Percentiles rank a stretch among this genome's conserved stretches.
These are phyloP conservation scores for Echium plantagineum DNA, from an alignment of 257 asterid species.

Conservation along the genomic window DNA sequence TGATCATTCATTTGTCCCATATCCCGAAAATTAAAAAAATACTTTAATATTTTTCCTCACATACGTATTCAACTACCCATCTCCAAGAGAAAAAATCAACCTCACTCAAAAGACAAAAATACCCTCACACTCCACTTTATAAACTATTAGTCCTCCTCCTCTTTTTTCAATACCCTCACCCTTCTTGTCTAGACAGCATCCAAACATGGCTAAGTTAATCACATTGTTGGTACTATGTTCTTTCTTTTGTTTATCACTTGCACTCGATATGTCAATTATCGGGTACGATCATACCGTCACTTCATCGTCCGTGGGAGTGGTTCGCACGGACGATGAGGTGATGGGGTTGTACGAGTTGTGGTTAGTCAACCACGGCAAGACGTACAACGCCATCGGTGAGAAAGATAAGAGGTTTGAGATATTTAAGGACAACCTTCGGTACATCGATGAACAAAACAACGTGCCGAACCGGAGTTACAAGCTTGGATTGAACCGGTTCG, in stretches of 20 bases:
- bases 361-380: conserved; percentile 47
- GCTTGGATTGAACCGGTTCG: conserved; percentile 65
- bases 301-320: neutral
- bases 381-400: conserved; percentile 61
- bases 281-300: conserved; percentile 23
- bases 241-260: conserved; percentile 8
- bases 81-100: neutral
- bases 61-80: too few species aligned
- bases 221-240: neutral
- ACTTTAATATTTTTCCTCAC: neutral
- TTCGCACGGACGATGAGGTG: conserved; percentile 40
- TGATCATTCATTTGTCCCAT: neutral
- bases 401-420: conserved; percentile 54
- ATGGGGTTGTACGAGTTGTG: conserved; percentile 52
- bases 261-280: conserved; percentile 57
- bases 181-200: neutral
- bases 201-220: neutral
- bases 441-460: conserved; percentile 56
- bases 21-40: neutral
- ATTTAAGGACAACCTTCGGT: conserved; percentile 57
- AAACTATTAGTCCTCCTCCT: neutral
- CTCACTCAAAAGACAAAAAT: conserved; percentile 2
- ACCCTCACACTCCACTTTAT: conserved; percentile 8
- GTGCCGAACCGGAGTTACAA: conserved; percentile 30
- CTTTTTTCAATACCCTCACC: neutral